Evolutionary conservation across 2,329 filamentous ascomycete species (phyloP).

Genomic region (Claviceps maximensis): DNA sequence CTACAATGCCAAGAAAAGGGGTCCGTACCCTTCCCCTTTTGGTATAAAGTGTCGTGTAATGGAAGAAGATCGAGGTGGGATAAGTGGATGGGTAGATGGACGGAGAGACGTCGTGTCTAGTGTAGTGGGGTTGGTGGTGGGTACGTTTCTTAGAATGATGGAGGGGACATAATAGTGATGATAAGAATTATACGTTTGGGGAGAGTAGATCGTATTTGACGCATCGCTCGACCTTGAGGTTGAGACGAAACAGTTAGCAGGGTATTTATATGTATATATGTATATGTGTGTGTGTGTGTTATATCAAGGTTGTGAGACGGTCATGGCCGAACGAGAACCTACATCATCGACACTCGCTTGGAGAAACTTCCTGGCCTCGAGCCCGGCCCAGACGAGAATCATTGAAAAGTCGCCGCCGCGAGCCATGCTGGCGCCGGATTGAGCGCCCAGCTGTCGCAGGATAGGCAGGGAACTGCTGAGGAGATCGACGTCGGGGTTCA

Average conservation of each 20-base stretch:
- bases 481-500: slow-evolving; percentile 80
- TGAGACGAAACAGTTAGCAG: neutral
- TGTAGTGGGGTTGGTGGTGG: neutral
- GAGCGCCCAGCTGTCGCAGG: slow-evolving; percentile 70
- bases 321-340: slow-evolving; percentile 26
- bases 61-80: too few species aligned
- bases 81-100: too few species aligned
- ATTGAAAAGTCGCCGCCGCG: slow-evolving; percentile 68
- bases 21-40: too few species aligned
- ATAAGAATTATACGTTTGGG: slow-evolving; percentile 55
- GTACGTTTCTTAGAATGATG: too few species aligned
- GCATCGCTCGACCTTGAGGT: slow-evolving; percentile 59
- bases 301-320: too few species aligned
- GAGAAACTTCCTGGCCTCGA: slow-evolving; percentile 80
- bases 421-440: slow-evolving; percentile 57
- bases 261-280: neutral
- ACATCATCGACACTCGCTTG: slow-evolving; percentile 84
- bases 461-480: slow-evolving; percentile 81
- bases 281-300: neutral
- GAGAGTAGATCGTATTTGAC: slow-evolving; percentile 84
- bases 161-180: too few species aligned
- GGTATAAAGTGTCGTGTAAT: too few species aligned
- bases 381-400: slow-evolving; percentile 79
- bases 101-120: neutral
- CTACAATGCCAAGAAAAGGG: too few species aligned